Base-by-base conservation (phyloP, 2,329 filamentous ascomycete genomes). In the Trichoderma pleuroti region DNA sequence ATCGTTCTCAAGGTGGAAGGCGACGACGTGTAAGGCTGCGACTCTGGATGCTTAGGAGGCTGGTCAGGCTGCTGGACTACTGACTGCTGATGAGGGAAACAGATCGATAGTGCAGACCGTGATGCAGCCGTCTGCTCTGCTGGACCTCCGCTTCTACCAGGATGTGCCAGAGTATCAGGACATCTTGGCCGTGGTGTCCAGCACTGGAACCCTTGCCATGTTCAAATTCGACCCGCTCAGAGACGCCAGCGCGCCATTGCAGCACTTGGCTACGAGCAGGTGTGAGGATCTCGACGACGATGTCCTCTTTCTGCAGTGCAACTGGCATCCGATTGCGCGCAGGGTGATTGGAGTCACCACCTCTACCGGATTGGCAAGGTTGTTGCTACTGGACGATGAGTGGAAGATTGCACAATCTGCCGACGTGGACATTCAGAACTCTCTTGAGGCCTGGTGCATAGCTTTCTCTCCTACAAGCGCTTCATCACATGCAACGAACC, bases 71-170 rank as follows among this genome's bases (percentile, higher is more conserved):
- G 46, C 21, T 6, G 16, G n/a, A 39, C 66, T 28, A 21, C 24
- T 34, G 18, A 69, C 36, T 39, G 32, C 21, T 42, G 24, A n/a
- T 64, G 68, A 64, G 57, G 71, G 12, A 74, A 71, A 66, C 57
- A 74, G 73, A 36, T 57, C 39, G 32, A 61, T 68, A 70, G 76
- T 91, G 5, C 88, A 93, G 76, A 90, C 86, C 1, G 73, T 90
- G 5, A 76, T 83, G 6, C 89, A 92, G 26, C 86, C 89, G 5
- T 93, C 90, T 66, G 94, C 93, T 7, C 86, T 98, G 32, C 86
- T 98, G 67, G 94, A 98, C 78, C 83, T 98, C 34, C 93, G 94
- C 75, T 98, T 98, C 79, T 88, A 91, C 72, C 88, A 87, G 16
- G 56, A 60, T 6, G 68, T 56, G 1, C 77, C 81, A 65, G 73